Percentiles rank a stretch among this genome's conserved stretches.
These are phyloP conservation scores for Amborella trichopoda DNA, from an alignment of 164 flowering plant species.

Conservation along the genomic window DNA sequence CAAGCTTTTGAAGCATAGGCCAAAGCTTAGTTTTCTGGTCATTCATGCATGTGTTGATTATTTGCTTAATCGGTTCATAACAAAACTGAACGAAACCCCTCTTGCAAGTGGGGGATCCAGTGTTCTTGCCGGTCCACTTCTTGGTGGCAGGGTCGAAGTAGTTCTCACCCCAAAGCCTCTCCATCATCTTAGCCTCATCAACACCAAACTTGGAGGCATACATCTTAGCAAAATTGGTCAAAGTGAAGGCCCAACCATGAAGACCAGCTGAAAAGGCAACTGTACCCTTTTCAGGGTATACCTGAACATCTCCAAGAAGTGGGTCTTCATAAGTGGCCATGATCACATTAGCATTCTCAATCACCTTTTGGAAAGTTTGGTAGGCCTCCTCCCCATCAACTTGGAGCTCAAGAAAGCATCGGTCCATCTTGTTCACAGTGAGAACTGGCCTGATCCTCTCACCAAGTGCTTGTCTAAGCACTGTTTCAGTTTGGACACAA, in stretches of 20 bases:
- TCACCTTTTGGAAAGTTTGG: slow-evolving; percentile 17
- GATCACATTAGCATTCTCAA: slow-evolving; percentile 20
- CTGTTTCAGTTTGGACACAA: slow-evolving; percentile 21
- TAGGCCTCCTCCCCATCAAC: slow-evolving; percentile 23
- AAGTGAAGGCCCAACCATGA: slow-evolving; percentile 21
- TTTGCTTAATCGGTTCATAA: slow-evolving; percentile 26
- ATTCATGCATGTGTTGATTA: slow-evolving; percentile 24
- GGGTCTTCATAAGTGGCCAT: slow-evolving; percentile 19
- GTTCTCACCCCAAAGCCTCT: slow-evolving; percentile 28
- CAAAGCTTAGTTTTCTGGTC: slow-evolving; percentile 25
- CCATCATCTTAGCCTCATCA: slow-evolving; percentile 21
- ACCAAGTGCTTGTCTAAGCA: slow-evolving; percentile 19
- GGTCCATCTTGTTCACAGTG: slow-evolving; percentile 21
- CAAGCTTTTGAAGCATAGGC: slow-evolving; percentile 23
- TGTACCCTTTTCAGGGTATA: slow-evolving; percentile 19
- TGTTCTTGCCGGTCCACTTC: slow-evolving; percentile 22
- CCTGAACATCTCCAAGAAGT: slow-evolving; percentile 16
- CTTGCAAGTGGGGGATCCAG: slow-evolving; percentile 23
- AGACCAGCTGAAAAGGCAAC: slow-evolving; percentile 21
- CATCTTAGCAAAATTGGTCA: slow-evolving; percentile 19
- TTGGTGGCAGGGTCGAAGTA: slow-evolving; percentile 25
- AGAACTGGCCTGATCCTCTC: slow-evolving; percentile 21
- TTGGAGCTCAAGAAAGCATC: slow-evolving; percentile 20
- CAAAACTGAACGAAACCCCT: slow-evolving; percentile 26
- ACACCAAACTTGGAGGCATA: slow-evolving; percentile 21